Conservation (phyloP, 306 rosid species). For the Quercus mongolica region DNA sequence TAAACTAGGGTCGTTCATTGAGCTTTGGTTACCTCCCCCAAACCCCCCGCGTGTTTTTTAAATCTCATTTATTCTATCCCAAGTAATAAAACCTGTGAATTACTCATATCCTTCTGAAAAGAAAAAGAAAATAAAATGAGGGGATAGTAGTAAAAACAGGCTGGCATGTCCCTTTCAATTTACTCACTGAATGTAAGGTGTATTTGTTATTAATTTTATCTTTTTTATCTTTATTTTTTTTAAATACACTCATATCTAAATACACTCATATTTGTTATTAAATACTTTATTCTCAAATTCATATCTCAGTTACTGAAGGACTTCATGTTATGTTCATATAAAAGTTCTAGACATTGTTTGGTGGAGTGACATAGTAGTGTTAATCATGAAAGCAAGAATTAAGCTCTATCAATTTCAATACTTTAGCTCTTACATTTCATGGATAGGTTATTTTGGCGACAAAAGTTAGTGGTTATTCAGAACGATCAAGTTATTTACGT, state of each 20-base stretch:
- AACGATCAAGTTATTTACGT: slow-evolving; percentile 54
- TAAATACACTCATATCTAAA: not conserved
- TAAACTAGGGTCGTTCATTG: no score
- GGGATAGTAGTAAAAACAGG: no score
- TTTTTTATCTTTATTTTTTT: not conserved
- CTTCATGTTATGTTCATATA: not conserved
- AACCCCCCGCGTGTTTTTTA: no score
- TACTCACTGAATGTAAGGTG: no score
- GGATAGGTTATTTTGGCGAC: slow-evolving; percentile 74
- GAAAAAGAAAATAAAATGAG: no score
- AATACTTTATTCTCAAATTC: not conserved
- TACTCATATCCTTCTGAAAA: no score
- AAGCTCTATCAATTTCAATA: not conserved
- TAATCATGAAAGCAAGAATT: not conserved
- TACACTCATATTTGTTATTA: not conserved
- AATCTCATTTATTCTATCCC: no score
- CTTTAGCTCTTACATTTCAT: slow-evolving; percentile 1
- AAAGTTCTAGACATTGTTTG: not conserved
- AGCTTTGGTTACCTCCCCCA: no score
- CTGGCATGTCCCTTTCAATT: no score
- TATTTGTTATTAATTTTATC: not conserved
- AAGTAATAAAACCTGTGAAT: no score
- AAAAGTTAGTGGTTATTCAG: slow-evolving; percentile 81
- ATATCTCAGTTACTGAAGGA: not conserved
- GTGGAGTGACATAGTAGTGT: not conserved